phyloP scores from a whole-genome alignment of 2,329 filamentous ascomycete species.

The Penicillium oxalicum region DNA sequence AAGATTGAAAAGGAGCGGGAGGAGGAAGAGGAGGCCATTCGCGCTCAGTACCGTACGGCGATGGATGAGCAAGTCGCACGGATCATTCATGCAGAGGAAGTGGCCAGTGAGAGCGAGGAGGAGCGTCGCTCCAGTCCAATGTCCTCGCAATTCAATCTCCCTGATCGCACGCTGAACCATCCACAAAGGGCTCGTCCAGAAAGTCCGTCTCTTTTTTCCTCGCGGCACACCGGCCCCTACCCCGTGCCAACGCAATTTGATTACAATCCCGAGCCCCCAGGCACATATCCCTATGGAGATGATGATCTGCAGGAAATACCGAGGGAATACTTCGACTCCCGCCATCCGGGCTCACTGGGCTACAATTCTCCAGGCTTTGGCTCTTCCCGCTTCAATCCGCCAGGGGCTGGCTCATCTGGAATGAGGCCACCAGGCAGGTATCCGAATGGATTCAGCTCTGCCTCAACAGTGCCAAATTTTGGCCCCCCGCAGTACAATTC shows the following conservation, averaged over 20 bases:
- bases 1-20: slow-evolving; percentile 27
- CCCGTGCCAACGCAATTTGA: slow-evolving; percentile 2
- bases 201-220: background rate
- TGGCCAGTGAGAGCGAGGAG: slow-evolving; percentile 1
- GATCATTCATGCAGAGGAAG: slow-evolving; percentile 27
- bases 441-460: too few species aligned
- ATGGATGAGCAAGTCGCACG: slow-evolving; percentile 37
- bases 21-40: slow-evolving; percentile 10
- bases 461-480: background rate
- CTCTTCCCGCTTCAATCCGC: background rate
- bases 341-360: background rate
- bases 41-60: slow-evolving; percentile 8
- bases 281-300: slow-evolving; percentile 8
- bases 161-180: slow-evolving; percentile 6
- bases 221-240: background rate
- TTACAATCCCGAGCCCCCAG: background rate
- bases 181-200: background rate
- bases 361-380: background rate
- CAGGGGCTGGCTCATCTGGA: background rate
- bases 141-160: slow-evolving; percentile 1
- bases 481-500: background rate
- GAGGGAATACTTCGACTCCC: slow-evolving; percentile 15
- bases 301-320: slow-evolving; percentile 33
- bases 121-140: background rate
- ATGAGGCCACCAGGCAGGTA: background rate